phyloP scores from a whole-genome alignment of 148 eudicot genomes.

The Simmondsia chinensis region DNA sequence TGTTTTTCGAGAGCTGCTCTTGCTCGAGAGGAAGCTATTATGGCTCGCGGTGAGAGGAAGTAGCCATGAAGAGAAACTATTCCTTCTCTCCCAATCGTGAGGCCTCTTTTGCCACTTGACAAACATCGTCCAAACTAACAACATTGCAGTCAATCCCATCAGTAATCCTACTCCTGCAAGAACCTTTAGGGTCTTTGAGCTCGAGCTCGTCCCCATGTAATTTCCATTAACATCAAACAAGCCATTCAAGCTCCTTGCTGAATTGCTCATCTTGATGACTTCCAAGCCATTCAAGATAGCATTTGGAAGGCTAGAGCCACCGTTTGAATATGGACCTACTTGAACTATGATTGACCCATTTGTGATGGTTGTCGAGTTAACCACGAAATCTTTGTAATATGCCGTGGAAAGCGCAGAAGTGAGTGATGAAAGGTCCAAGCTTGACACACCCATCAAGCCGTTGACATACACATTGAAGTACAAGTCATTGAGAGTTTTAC shows the following conservation, averaged over 20 bases:
- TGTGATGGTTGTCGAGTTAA: constrained; percentile 33
- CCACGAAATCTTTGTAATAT: constrained; percentile 44
- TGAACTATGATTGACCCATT: constrained; percentile 39
- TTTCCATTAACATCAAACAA: constrained; percentile 36
- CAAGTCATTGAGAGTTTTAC: constrained; percentile 27
- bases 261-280: constrained; percentile 59
- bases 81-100: constrained; percentile 31
- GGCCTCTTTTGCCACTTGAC: constrained; percentile 36
- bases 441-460: constrained; percentile 28
- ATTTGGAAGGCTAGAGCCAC: constrained; percentile 15
- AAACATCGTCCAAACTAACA: constrained; percentile 27
- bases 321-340: constrained; percentile 29
- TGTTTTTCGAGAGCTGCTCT: constrained; percentile 11
- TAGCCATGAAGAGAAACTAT: constrained; percentile 61
- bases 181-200: constrained; percentile 19
- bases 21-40: constrained; percentile 29
- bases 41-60: constrained; percentile 40
- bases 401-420: constrained; percentile 38
- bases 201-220: constrained; percentile 15
- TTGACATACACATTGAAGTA: constrained; percentile 52
- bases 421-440: constrained; percentile 37
- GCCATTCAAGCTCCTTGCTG: constrained; percentile 50
- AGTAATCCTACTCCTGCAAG: constrained; percentile 23
- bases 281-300: constrained; percentile 60
- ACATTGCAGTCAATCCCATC: constrained; percentile 22